Base-by-base conservation (phyloP, 139 green algal genomes). In the Haematococcus lacustris region DNA sequence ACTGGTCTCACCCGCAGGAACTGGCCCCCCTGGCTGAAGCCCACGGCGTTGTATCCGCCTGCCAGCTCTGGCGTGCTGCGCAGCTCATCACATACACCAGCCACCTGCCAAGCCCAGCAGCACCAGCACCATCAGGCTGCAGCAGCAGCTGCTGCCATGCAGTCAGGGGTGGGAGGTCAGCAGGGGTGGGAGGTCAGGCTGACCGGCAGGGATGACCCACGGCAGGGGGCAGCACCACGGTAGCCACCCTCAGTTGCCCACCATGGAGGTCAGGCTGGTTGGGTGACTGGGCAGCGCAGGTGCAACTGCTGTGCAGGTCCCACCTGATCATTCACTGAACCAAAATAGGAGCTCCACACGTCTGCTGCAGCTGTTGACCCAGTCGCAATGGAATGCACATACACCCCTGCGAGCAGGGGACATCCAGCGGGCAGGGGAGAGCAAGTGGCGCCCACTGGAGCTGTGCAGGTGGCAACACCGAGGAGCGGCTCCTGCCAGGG, bases 21-120 rank as follows among this genome's bases (percentile, higher is more conserved):
- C 83, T 94, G 91, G 0, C 91, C 90, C 32, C 88, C 90, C 78
- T 97, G 91, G 2, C 71, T 88, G 76, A 97, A 96, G 28, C 92
- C 92, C 21, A 97, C 74, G 0, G 84, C 88, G 73, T 96, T 92
- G 83, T 87, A 97, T 32, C 89, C 91, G 26, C 71, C 67, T 0
- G 34, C 51, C 25, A 96, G 86, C 79, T 94, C 74, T 0, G 79
- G 59, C 6, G 87, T 82, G 3, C 30, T 59, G 0, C 69, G 67
- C 17, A 96, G 57, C 73, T 89, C 59, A 0, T 82, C 33, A 73
- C 91, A 96, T n/a, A 88, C 89, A 34, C 68, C 66, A 41, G 73
- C 43, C 35, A 65, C 33, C 51, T 69, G 26, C 33, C 41, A 72
- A 2, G 26, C 26, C 34, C 37, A 33, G 9, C 35, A 47, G 51